Base-by-base conservation (phyloP, 768 basidiomycete species). In the Leccinum olivaceopallidum region DNA sequence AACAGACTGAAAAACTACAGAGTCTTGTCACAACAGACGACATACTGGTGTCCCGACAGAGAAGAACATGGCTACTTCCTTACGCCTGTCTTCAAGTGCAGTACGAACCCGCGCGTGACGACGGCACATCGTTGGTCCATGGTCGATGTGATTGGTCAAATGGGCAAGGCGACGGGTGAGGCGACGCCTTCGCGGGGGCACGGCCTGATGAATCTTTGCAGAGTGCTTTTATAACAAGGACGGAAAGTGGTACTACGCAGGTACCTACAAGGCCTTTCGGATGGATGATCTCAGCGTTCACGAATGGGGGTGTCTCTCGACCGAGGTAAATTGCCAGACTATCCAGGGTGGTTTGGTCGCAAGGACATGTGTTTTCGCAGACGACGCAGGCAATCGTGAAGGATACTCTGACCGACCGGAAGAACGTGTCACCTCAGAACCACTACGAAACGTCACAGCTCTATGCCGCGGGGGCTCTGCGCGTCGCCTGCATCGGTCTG, bases 161-260 rank as follows among this genome's bases (percentile, higher is more conserved):
- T 90, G 78, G 80, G 71, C 63, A 82, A 82, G 61, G 83, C 87
- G 4, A 89, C 86, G 53, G 90, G 90, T 85, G 63, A 60, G 74
- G 54, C 7, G 13, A 3, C 7, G 24, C 12, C 42, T 42, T 18
- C 6, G 16, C 20, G 47, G 6, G 7, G 32, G 26, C 18, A n/a
- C 18, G 24, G 24, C n/a, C 60, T 65, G 32, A 64, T 49, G 2
- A 37, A 14, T 36, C 24, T 14, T 24, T 32, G 13, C 59, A 90
- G 90, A 92, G 68, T 92, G 89, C 63, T 92, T 92, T 72, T 92
- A 85, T 65, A 88, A 86, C 72, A 90, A 86, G 70, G 88, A 90
- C 58, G 88, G 87, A 8, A 83, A 84, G 60, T 92, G 89, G 88
- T 92, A 92, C 70, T 92, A 92, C 62, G 90, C 90, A 13, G 90